phyloP scores from a whole-genome alignment of 768 basidiomycete genomes.

The Galerina marginata region DNA sequence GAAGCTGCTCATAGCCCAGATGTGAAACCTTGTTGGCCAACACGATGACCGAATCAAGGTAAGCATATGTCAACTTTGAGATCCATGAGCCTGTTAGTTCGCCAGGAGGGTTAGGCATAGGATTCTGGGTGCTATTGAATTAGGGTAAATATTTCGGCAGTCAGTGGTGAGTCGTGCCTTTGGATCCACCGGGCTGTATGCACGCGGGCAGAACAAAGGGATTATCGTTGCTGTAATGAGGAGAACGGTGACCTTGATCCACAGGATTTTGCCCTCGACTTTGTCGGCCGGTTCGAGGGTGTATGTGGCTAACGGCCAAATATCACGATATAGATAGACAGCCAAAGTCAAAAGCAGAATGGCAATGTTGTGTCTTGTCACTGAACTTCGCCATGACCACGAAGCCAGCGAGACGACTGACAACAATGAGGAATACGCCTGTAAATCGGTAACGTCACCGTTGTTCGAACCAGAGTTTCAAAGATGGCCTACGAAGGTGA shows the following conservation, averaged over 20 bases:
- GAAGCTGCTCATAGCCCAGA: constrained; percentile 55
- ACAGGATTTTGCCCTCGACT: constrained; percentile 49
- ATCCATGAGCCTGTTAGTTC: constrained; percentile 57
- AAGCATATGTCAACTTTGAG: constrained; percentile 51
- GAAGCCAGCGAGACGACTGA: constrained; percentile 40
- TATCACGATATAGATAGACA: constrained; percentile 58
- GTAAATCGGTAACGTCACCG: no score
- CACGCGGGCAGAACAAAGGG: constrained; percentile 56
- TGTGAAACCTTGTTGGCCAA: constrained; percentile 47
- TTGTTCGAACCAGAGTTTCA: no score
- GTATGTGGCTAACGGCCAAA: constrained; percentile 61
- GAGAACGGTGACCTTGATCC: constrained; percentile 53
- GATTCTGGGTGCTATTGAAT: constrained; percentile 29
- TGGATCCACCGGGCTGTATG: constrained; percentile 57
- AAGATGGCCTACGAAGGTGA: no score
- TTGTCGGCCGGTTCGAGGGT: constrained; percentile 47
- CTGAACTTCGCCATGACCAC: constrained; percentile 29
- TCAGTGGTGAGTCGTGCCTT: constrained; percentile 32
- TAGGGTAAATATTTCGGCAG: neutral
- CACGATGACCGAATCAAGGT: constrained; percentile 56
- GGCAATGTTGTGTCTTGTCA: constrained; percentile 26
- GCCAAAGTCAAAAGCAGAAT: constrained; percentile 36
- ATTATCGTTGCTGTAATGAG: constrained; percentile 47
- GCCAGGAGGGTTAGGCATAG: constrained; percentile 36
- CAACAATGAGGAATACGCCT: constrained; percentile 46